phyloP scores from a whole-genome alignment of 345 rosid genomes.

The Garcia nutans region DNA sequence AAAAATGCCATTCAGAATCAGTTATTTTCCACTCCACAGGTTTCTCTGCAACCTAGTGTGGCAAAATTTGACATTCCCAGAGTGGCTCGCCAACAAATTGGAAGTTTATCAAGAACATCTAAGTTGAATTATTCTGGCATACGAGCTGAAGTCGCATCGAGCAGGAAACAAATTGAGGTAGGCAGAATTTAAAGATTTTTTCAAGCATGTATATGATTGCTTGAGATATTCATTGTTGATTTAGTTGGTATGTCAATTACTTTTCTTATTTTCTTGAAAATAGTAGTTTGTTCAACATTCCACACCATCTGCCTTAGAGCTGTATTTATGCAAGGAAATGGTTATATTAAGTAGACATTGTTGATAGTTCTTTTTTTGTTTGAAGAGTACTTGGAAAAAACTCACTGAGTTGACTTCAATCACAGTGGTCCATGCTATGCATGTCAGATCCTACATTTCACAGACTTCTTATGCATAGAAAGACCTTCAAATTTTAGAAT shows the following conservation, averaged over 20 bases:
- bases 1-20: constrained; percentile 15
- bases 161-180: constrained; percentile 37
- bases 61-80: constrained; percentile 15
- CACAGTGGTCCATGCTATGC: too few species aligned
- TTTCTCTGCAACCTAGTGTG: constrained; percentile 18
- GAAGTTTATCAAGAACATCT: constrained; percentile 24
- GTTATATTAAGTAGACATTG: too few species aligned
- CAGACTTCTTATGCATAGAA: too few species aligned
- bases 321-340: too few species aligned
- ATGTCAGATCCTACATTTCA: too few species aligned
- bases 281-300: background rate
- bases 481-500: background rate
- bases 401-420: too few species aligned
- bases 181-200: constrained; percentile 5
- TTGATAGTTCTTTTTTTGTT: too few species aligned
- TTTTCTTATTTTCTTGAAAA: background rate
- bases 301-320: background rate
- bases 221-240: background rate
- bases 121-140: constrained; percentile 19
- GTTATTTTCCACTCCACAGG: constrained; percentile 24
- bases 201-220: background rate
- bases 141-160: constrained; percentile 28
- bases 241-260: background rate
- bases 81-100: constrained; percentile 16
- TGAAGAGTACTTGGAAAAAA: too few species aligned